phyloP scores from a whole-genome alignment of 345 rosid species.

The Cardamine resedifolia region DNA sequence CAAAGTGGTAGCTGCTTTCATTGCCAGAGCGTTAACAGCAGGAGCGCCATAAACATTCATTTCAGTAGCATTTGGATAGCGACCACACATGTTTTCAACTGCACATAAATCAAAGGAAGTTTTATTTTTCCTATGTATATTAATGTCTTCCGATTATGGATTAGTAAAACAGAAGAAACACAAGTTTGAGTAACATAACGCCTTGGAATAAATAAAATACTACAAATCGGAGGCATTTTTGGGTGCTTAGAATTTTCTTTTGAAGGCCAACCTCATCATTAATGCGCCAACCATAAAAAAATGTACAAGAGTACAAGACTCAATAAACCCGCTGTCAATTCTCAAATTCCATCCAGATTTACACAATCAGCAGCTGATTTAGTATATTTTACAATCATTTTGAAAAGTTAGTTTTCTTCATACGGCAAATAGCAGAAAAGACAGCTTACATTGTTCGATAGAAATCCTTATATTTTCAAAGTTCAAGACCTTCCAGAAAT shows the following conservation, averaged over 20 bases:
- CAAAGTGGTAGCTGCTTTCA: slow-evolving; percentile 68
- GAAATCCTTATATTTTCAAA: slow-evolving; percentile 78
- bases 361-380: neutral
- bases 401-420: neutral
- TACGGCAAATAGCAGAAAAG: neutral
- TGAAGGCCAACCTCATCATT: neutral
- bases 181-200: neutral
- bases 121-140: neutral
- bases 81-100: slow-evolving; percentile 89
- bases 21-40: slow-evolving; percentile 58
- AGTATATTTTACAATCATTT: neutral
- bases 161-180: slow-evolving; percentile 11
- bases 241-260: neutral
- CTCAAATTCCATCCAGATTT: neutral
- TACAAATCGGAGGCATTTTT: neutral
- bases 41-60: slow-evolving; percentile 73
- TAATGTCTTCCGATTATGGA: neutral
- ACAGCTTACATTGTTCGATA: slow-evolving; percentile 70
- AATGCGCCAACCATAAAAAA: neutral
- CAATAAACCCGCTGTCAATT: neutral
- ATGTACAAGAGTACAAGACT: slow-evolving; percentile 1
- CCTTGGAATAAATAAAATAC: neutral
- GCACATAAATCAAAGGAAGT: slow-evolving; percentile 24
- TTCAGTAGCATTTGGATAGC: slow-evolving; percentile 89
- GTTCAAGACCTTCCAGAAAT: slow-evolving; percentile 91